Percentiles rank a stretch among this genome's conserved stretches.
Conservation (phyloP, 768 basidiomycete genomes). For the Fomitopsis serialis region DNA sequence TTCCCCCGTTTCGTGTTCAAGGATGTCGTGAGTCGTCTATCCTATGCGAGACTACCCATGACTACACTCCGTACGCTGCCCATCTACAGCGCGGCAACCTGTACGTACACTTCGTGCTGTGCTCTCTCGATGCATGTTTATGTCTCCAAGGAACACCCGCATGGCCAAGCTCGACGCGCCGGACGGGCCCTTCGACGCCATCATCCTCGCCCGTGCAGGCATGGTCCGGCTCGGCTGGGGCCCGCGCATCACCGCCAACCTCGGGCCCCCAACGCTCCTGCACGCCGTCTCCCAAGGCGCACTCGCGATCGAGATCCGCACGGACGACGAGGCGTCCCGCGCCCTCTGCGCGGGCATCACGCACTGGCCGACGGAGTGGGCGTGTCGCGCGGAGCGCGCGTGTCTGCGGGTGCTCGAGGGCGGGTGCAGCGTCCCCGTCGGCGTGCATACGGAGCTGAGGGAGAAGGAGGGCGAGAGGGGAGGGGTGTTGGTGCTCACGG, state of each 20-base stretch:
- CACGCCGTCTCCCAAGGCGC: conserved; percentile 96
- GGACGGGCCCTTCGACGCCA: conserved; percentile 73
- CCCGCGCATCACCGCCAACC: conserved; percentile 68
- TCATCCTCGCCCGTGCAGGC: conserved; percentile 93
- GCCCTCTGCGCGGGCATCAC: conserved; percentile 64
- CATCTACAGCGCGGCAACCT: conserved; percentile 71
- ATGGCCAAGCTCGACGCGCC: conserved; percentile 85
- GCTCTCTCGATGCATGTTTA: neutral
- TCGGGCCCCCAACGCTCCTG: conserved; percentile 70
- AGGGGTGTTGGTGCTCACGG: conserved; percentile 54
- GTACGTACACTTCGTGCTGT: conserved; percentile 38
- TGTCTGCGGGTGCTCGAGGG: conserved; percentile 90
- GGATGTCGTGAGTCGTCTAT: conserved; percentile 69
- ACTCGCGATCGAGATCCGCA: conserved; percentile 78
- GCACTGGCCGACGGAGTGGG: conserved; percentile 75
- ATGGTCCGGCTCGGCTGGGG: conserved; percentile 75
- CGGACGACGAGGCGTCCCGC: conserved; percentile 53
- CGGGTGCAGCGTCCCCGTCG: conserved; percentile 96
- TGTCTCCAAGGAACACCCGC: conserved; percentile 69
- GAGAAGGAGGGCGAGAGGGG: conserved; percentile 24
- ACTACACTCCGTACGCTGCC: neutral
- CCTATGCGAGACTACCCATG: neutral
- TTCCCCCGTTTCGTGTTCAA: conserved; percentile 75
- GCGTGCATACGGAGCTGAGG: conserved; percentile 54
- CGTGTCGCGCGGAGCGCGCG: conserved; percentile 79